A percentile compares a stretch with the other conserved stretches of the same genome.
These are phyloP conservation scores for Nitzschia sp. DNA, from an alignment of 108 stramenopile genomes.

Conservation along the genomic window DNA sequence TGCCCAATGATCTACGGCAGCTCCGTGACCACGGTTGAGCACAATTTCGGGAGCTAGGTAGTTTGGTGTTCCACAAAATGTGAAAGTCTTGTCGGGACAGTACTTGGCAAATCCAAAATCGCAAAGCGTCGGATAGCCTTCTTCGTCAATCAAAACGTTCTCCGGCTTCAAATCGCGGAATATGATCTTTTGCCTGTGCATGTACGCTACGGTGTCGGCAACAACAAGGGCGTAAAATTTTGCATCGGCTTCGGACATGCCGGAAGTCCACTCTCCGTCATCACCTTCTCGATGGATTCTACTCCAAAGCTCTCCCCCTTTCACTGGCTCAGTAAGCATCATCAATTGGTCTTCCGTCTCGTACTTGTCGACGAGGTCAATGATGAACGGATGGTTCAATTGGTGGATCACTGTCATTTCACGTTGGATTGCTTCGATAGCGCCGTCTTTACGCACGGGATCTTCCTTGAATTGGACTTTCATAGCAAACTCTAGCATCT, in stretches of 20 bases:
- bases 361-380: slow-evolving; percentile 44
- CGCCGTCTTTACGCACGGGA: slow-evolving; percentile 38
- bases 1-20: slow-evolving; percentile 90
- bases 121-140: slow-evolving; percentile 80
- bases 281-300: slow-evolving; percentile 38
- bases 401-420: slow-evolving; percentile 54
- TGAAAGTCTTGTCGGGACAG: slow-evolving; percentile 76
- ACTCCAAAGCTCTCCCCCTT: slow-evolving; percentile 71
- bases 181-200: slow-evolving; percentile 70
- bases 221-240: slow-evolving; percentile 33
- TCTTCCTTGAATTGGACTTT: slow-evolving; percentile 65
- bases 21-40: slow-evolving; percentile 67
- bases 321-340: slow-evolving; percentile 54
- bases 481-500: slow-evolving; percentile 63
- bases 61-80: slow-evolving; percentile 94
- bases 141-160: slow-evolving; percentile 50
- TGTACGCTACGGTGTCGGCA: slow-evolving; percentile 50
- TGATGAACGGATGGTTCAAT: slow-evolving; percentile 65
- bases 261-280: slow-evolving; percentile 41
- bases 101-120: slow-evolving; percentile 62
- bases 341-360: slow-evolving; percentile 52
- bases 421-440: slow-evolving; percentile 57
- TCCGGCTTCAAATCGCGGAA: slow-evolving; percentile 94
- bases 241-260: slow-evolving; percentile 28
- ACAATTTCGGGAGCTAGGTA: slow-evolving; percentile 78